These are phyloP conservation scores for Exophiala dermatitidis DNA, from an alignment of 2,329 filamentous ascomycete genomes.

Conservation along the genomic window DNA sequence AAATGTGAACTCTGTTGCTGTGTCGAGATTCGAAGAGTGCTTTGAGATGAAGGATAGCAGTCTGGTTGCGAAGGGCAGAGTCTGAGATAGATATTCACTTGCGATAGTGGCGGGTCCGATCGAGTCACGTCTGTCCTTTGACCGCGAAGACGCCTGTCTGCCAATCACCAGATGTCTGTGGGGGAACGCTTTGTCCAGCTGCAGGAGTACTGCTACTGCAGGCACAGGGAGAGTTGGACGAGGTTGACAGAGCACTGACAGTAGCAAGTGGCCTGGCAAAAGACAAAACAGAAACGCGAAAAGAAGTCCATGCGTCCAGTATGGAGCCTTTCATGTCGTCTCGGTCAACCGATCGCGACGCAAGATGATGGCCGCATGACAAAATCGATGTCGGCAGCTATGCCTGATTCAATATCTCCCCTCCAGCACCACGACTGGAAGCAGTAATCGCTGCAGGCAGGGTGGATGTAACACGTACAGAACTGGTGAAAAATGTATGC, in stretches of 20 bases:
- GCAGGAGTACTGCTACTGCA: constrained; percentile 17
- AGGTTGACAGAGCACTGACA: constrained; percentile 17
- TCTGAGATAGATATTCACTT: constrained; percentile 14
- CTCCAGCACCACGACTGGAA: not conserved
- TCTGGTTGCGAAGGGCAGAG: constrained; percentile 6
- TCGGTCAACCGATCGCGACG: constrained; percentile 11
- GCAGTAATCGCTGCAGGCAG: constrained; percentile 1
- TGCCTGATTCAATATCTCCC: constrained; percentile 3
- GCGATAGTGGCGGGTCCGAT: constrained; percentile 8
- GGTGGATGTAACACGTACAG: constrained; percentile 1
- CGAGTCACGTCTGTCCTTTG: constrained; percentile 3
- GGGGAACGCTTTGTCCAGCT: constrained; percentile 15
- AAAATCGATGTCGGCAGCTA: constrained; percentile 8
- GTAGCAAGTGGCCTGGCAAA: constrained; percentile 5
- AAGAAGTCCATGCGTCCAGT: constrained; percentile 9
- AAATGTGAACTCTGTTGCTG: constrained; percentile 2
- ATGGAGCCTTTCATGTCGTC: constrained; percentile 11
- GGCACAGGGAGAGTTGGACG: constrained; percentile 12
- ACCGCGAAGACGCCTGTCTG: constrained; percentile 2
- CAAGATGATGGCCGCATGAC: constrained; percentile 8
- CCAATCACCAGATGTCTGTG: constrained; percentile 15
- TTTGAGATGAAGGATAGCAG: not conserved
- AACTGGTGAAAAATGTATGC: not conserved
- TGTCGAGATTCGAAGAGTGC: constrained; percentile 1
- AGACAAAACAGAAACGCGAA: constrained; percentile 12